Conservation (phyloP, 2,329 filamentous ascomycete species). For the Diaporthe sp. region DNA sequence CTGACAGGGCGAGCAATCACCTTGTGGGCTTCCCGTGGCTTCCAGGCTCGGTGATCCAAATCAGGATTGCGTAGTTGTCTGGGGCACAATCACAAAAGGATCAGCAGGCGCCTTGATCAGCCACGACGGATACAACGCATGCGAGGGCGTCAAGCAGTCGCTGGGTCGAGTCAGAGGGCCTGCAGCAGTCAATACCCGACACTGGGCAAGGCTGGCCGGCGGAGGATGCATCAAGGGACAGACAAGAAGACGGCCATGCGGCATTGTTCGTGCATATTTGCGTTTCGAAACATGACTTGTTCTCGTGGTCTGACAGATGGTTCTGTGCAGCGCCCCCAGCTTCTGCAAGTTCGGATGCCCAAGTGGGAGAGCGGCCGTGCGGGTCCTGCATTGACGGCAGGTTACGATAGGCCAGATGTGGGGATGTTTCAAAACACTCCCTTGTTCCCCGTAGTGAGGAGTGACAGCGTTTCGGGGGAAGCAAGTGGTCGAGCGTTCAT, state of each 20-base stretch:
- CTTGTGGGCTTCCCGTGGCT: conserved; percentile 8
- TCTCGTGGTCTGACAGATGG: neutral
- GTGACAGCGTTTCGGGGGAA: conserved; percentile 17
- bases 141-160: neutral
- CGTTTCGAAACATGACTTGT: conserved; percentile 33
- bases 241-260: neutral
- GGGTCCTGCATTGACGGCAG: conserved; percentile 26
- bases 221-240: conserved; percentile 1
- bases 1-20: neutral
- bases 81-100: neutral
- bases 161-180: conserved; percentile 8
- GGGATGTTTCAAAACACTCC: conserved; percentile 29
- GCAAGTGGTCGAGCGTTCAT: conserved; percentile 25
- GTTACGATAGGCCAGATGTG: conserved; percentile 23
- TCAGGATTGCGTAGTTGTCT: conserved; percentile 7
- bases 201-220: neutral
- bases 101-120: conserved; percentile 7
- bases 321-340: neutral
- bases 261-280: neutral
- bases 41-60: conserved; percentile 11
- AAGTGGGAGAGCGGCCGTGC: neutral
- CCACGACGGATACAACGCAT: neutral
- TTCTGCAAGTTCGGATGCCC: conserved; percentile 9
- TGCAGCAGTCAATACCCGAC: neutral
- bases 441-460: conserved; percentile 13